A percentile compares a stretch with the other conserved stretches of the same genome.
Conservation (phyloP, 768 basidiomycete genomes). For the Grammothele lineata region DNA sequence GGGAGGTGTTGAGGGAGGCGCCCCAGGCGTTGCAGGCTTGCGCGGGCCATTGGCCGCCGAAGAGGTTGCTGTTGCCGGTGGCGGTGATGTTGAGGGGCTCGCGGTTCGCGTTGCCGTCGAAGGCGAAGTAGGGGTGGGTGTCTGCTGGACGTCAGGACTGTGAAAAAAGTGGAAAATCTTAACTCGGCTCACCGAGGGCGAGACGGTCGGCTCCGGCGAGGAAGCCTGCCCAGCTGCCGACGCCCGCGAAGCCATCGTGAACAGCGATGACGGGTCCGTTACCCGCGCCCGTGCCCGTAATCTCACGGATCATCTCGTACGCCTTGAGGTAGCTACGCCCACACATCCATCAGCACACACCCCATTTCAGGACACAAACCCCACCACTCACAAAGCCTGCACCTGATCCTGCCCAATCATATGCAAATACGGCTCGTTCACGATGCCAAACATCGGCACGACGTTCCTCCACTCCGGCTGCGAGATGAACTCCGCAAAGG, state of each 20-base stretch:
- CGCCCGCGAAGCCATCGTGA: constrained; percentile 51
- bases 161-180: neutral
- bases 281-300: constrained; percentile 73
- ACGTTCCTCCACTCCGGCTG: constrained; percentile 68
- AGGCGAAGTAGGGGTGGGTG: constrained; percentile 45
- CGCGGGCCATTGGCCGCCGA: constrained; percentile 27
- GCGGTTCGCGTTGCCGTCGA: constrained; percentile 26
- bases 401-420: constrained; percentile 52
- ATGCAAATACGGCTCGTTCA: constrained; percentile 55
- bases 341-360: no score
- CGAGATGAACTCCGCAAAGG: constrained; percentile 75
- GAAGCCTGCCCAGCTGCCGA: constrained; percentile 37
- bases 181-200: constrained; percentile 32
- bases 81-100: constrained; percentile 38
- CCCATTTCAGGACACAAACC: no score
- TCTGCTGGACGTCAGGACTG: constrained; percentile 8
- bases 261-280: constrained; percentile 49
- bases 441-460: constrained; percentile 54
- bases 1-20: constrained; percentile 29
- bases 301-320: constrained; percentile 60
- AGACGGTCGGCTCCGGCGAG: constrained; percentile 36
- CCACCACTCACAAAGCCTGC: constrained; percentile 48
- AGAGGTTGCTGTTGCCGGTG: constrained; percentile 26
- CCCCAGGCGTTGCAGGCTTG: constrained; percentile 45
- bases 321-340: constrained; percentile 50